phyloP scores from a whole-genome alignment of 2,329 filamentous ascomycete species.

The Sporothrix brasiliensis region DNA sequence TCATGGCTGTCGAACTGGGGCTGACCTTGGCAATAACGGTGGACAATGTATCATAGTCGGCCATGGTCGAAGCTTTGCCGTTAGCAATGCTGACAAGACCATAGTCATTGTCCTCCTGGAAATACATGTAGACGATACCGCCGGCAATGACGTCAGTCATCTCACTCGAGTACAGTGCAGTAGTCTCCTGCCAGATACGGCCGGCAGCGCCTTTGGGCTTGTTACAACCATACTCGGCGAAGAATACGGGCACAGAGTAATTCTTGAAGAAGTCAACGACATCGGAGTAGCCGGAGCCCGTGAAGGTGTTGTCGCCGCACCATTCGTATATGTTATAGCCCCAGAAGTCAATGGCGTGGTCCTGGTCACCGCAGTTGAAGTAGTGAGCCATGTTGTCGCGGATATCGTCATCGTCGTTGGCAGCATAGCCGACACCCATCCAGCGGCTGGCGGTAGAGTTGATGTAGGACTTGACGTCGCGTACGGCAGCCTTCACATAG shows the following conservation, averaged over 20 bases:
- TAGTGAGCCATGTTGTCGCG: constrained; percentile 82
- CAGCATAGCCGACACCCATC: constrained; percentile 92
- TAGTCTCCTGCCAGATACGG: constrained; percentile 84
- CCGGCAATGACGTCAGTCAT: constrained; percentile 92
- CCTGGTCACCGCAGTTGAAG: constrained; percentile 82
- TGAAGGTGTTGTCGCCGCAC: constrained; percentile 84
- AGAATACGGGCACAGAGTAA: constrained; percentile 95
- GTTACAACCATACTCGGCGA: constrained; percentile 98
- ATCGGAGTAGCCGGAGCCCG: constrained; percentile 75
- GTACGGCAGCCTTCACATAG: constrained; percentile 96
- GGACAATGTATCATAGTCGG: constrained; percentile 75
- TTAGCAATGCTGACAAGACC: constrained; percentile 68
- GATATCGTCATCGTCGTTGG: constrained; percentile 86
- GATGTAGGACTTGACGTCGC: constrained; percentile 95
- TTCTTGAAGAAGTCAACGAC: constrained; percentile 84
- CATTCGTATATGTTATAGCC: constrained; percentile 99
- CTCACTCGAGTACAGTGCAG: constrained; percentile 72
- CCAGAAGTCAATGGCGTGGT: constrained; percentile 86
- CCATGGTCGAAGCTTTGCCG: constrained; percentile 64
- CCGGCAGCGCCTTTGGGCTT: constrained; percentile 59
- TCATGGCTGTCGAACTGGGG: constrained; percentile 67
- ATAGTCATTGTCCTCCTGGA: constrained; percentile 86
- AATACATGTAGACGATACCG: constrained; percentile 99
- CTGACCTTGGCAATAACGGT: constrained; percentile 68
- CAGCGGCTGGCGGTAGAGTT: constrained; percentile 73